phyloP scores from a whole-genome alignment of 345 rosid genomes.

The Lepidium aucheri region DNA sequence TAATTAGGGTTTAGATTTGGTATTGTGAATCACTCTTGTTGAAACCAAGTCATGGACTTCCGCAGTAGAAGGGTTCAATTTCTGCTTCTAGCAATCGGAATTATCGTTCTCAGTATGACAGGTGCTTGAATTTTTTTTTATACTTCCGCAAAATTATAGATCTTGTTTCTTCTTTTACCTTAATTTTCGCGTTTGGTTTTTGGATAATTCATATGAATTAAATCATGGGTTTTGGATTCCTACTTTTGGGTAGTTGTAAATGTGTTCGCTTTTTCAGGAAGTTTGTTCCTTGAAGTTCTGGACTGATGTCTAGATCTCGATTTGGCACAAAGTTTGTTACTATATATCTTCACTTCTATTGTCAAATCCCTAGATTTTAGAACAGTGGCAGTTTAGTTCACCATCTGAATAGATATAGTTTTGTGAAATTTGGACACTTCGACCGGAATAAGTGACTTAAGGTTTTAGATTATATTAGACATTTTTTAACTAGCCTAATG shows the following conservation, averaged over 20 bases:
- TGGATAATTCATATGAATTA: not conserved
- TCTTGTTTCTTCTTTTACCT: not conserved
- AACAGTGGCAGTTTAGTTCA: not conserved
- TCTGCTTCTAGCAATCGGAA: slow-evolving; percentile 40
- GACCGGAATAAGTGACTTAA: not conserved
- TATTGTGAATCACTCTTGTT: not conserved
- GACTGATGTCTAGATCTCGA: slow-evolving; percentile 2
- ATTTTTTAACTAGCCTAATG: not conserved
- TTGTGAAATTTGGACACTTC: not conserved
- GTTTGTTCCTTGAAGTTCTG: not conserved
- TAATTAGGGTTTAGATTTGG: not conserved
- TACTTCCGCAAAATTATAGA: not conserved
- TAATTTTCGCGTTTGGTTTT: not conserved
- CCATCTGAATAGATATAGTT: not conserved
- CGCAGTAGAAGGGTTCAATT: slow-evolving; percentile 41
- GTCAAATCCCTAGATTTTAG: not conserved
- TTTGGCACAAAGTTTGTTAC: not conserved
- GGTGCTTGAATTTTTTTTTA: slow-evolving; percentile 30
- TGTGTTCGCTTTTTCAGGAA: not conserved
- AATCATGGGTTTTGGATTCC: not conserved
- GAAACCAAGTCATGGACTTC: slow-evolving; percentile 43
- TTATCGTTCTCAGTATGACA: slow-evolving; percentile 58
- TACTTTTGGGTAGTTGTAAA: not conserved
- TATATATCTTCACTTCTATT: not conserved
- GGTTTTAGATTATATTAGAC: not conserved